Conservation (phyloP, 2,329 filamentous ascomycete species). For the Alternaria dauci region DNA sequence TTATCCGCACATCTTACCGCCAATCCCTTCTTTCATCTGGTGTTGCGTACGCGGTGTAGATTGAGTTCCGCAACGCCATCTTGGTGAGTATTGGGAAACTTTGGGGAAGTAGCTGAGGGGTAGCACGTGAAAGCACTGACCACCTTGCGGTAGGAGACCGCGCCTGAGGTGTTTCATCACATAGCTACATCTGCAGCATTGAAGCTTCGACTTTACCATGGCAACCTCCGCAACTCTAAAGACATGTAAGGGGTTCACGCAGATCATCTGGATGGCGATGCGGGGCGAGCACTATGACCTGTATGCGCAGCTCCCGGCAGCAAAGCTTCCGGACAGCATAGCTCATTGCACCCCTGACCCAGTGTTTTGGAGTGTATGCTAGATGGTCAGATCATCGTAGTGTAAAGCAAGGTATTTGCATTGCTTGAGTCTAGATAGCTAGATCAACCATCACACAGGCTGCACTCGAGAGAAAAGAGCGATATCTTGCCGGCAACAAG, state of each 20-base stretch:
- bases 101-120: not conserved
- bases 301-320: not conserved
- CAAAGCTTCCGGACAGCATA: not conserved
- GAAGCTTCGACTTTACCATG: not conserved
- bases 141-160: not conserved
- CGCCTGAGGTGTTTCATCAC: not conserved
- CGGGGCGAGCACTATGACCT: conserved; percentile 1
- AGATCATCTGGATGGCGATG: not conserved
- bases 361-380: conserved; percentile 3
- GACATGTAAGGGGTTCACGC: not conserved
- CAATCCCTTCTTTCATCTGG: not conserved
- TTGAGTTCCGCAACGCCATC: not conserved
- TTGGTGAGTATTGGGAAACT: not conserved
- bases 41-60: not conserved
- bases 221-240: conserved; percentile 2
- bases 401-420: not conserved
- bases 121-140: not conserved
- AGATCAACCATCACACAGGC: not conserved
- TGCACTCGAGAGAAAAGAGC: not conserved
- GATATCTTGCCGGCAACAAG: not conserved
- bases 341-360: conserved; percentile 1
- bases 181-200: not conserved
- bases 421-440: not conserved
- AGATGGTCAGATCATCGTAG: not conserved
- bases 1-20: not conserved